Base-by-base conservation (phyloP, 2,329 filamentous ascomycete species). In the Cordyceps militaris region DNA sequence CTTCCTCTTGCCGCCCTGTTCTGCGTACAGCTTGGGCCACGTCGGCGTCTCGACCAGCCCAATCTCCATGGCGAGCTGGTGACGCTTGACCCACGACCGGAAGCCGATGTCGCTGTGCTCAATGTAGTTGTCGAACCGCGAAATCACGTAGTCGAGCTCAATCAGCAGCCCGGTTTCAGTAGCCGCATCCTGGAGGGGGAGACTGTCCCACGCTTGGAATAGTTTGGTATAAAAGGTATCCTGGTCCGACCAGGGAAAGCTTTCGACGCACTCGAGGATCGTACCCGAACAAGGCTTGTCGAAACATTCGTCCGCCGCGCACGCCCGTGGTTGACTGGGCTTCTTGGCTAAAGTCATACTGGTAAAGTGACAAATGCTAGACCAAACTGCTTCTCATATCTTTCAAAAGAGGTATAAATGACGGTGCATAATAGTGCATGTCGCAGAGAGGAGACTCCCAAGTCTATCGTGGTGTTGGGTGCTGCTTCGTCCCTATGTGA, bases 61-160 rank as follows among this genome's bases (percentile, higher is more conserved):
- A 1, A 46, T 24, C 4, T 65, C 60, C 60, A 68, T 65, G 21
- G 66, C 66, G 21, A 21, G 26, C 52, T 66, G 63, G 54, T 67
- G 65, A 10, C 62, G 63, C 5, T 43, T 38, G 9, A 60, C 50
- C 60, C 63, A 66, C 4, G 55, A 46, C 3, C 51, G 40, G 49
- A 68, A 66, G 8, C 66, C 66, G 4, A 36, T 46, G 34, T 65
- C 63, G 32, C 57, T 62, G 56, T 64, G 63, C 11, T 48, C 47
- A 26, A 67, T 66, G 52, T 60, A 60, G 3, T 36, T 42, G 43
- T 68, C 66, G 28, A 68, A 66, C 11, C 50, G 21, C 21, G 60
- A 49, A 11, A 68, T 65, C 42, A 63, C 50, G 19, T 55, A 48
- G 28, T 67, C 66, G 8, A 67, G 63, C n/a, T 61, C 60, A 2